A percentile compares a stretch with the other conserved stretches of the same genome.
Evolutionary conservation across 805 yeast species (phyloP).

Genomic region (Cyberlindnera maclurae): DNA sequence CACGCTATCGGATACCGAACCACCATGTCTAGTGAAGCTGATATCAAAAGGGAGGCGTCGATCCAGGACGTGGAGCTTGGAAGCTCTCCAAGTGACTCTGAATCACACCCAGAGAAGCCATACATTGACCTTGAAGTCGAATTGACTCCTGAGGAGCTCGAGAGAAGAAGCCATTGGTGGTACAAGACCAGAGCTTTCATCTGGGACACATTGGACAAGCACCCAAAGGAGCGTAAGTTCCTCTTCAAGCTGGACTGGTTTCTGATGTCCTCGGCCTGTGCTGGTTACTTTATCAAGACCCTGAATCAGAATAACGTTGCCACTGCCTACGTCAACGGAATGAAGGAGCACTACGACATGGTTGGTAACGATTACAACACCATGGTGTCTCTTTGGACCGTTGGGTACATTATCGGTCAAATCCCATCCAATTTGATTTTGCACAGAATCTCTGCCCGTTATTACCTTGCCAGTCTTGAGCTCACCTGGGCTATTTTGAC

Average conservation of each 20-base stretch:
- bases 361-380: conserved; percentile 36
- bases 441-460: conserved; percentile 37
- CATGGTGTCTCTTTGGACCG: conserved; percentile 37
- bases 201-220: conserved; percentile 30
- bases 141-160: conserved; percentile 6
- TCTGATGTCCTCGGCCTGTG: conserved; percentile 33
- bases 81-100: no score
- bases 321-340: conserved; percentile 41
- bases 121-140: conserved; percentile 12
- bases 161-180: conserved; percentile 10
- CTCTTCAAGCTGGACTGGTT: conserved; percentile 32
- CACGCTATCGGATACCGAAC: no score
- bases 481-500: conserved; percentile 38
- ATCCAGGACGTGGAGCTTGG: no score
- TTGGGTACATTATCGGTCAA: conserved; percentile 45
- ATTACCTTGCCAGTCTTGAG: conserved; percentile 37
- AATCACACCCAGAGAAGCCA: conserved; percentile 3
- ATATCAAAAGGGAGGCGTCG: no score
- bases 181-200: conserved; percentile 8
- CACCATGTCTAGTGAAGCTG: no score
- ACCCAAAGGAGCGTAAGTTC: conserved; percentile 29
- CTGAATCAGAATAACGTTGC: conserved; percentile 35
- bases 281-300: conserved; percentile 40
- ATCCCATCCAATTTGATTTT: conserved; percentile 38
- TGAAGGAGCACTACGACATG: conserved; percentile 38